A percentile compares a stretch with the other conserved stretches of the same genome.
These are phyloP conservation scores for Botrytis fabae DNA, from an alignment of 2,329 filamentous ascomycete genomes.

Conservation along the genomic window DNA sequence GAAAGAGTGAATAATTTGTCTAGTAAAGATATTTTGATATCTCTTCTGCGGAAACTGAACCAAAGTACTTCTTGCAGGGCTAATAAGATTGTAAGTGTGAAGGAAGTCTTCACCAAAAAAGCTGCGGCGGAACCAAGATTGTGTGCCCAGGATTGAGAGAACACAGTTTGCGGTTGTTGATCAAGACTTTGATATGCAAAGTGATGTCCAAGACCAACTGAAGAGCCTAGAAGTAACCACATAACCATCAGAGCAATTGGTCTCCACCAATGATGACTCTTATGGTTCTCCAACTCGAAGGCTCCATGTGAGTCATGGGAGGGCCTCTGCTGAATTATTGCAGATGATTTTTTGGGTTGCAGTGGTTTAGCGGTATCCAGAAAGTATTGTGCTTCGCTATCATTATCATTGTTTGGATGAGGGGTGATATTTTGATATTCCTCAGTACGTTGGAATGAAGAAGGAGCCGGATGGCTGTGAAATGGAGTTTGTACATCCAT, in stretches of 20 bases:
- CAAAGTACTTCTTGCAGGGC: neutral
- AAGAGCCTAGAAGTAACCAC: neutral
- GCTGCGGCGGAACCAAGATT: constrained; percentile 2
- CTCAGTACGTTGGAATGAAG: neutral
- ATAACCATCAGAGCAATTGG: neutral
- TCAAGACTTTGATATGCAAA: constrained; percentile 1
- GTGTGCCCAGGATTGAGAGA: neutral
- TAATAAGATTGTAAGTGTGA: neutral
- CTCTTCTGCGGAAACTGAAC: constrained; percentile 4
- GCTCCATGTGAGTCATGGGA: neutral
- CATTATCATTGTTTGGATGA: neutral
- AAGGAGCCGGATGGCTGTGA: neutral
- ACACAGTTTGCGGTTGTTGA: neutral
- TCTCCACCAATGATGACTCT: neutral
- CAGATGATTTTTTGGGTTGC: neutral
- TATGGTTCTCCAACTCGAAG: neutral
- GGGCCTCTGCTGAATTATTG: too few relatives aligned
- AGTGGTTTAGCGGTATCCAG: neutral
- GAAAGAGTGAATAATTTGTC: constrained; percentile 5
- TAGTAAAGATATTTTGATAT: constrained; percentile 1
- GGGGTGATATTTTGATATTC: neutral
- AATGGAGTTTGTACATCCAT: neutral
- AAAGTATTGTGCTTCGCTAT: neutral
- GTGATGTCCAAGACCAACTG: neutral
- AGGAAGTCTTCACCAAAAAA: constrained; percentile 4